These are phyloP conservation scores for Arthonia radiata DNA, from an alignment of 495 filamentous ascomycete species.

Conservation along the genomic window DNA sequence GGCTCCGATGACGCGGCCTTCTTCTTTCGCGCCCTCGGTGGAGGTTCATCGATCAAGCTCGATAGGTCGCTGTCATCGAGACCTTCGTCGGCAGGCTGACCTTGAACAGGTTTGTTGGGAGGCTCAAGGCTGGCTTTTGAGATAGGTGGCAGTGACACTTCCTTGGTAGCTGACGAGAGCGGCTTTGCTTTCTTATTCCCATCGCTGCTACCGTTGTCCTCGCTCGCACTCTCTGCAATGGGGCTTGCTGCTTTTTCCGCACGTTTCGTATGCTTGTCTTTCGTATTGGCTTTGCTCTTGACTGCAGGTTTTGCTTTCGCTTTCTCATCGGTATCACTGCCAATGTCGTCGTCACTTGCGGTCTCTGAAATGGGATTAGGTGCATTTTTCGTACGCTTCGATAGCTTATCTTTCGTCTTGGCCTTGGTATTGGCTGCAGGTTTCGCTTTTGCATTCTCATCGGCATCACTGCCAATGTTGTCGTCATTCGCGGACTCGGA, in stretches of 20 bases:
- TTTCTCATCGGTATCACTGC: background rate
- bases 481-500: background rate
- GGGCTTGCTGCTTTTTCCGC: too few species aligned
- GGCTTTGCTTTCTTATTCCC: too few species aligned
- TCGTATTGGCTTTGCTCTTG: conserved; percentile 23
- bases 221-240: too few species aligned
- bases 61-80: conserved; percentile 77
- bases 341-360: too few species aligned
- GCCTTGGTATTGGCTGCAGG: conserved; percentile 5
- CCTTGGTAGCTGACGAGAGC: too few species aligned
- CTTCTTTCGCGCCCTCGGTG: conserved; percentile 15
- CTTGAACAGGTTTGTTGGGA: too few species aligned
- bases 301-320: background rate
- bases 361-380: background rate
- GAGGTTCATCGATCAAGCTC: conserved; percentile 44
- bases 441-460: conserved; percentile 1
- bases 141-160: too few species aligned
- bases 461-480: too few species aligned
- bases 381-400: conserved; percentile 7
- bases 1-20: conserved; percentile 10
- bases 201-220: too few species aligned
- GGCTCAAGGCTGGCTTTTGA: too few species aligned
- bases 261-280: too few species aligned
- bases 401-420: conserved; percentile 4
- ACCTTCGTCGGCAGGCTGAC: too few species aligned